A percentile compares a stretch with the other conserved stretches of the same genome.
These are phyloP conservation scores for Logfia minima DNA, from an alignment of 129 eudicot species.

Conservation along the genomic window DNA sequence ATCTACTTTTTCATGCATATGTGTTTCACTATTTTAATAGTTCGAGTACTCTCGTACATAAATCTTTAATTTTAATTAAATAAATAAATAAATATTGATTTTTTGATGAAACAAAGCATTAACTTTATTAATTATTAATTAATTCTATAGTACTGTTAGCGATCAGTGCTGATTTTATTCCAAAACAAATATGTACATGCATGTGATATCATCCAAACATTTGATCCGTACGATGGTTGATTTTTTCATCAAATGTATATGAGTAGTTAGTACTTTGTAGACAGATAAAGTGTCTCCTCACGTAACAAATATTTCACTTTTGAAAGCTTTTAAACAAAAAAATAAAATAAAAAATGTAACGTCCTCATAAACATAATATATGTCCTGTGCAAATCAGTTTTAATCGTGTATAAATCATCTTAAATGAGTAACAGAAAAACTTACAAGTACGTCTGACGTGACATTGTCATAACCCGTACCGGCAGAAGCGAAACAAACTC, in stretches of 20 bases:
- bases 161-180: not conserved
- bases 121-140: not conserved
- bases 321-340: no score
- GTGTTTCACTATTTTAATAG: not conserved
- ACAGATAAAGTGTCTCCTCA: not conserved
- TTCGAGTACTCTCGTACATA: not conserved
- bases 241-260: not conserved
- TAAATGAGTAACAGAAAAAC: slow-evolving; percentile 13
- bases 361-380: no score
- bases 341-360: not conserved
- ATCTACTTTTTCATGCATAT: slow-evolving; percentile 13
- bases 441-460: slow-evolving; percentile 75
- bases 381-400: not conserved
- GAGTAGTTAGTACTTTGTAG: not conserved
- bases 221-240: not conserved
- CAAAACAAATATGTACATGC: not conserved
- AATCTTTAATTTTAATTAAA: no score
- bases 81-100: not conserved
- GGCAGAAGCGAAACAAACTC: slow-evolving; percentile 87
- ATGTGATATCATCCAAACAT: not conserved
- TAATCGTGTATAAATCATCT: no score
- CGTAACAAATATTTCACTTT: not conserved
- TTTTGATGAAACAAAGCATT: not conserved
- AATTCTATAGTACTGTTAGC: not conserved
- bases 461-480: slow-evolving; percentile 83